Evolutionary conservation across 192 early-diverging fungal genomes (phyloP), one percentile per base, ranked within the genome.

Genomic region (Chytriomyces sp.): DNA sequence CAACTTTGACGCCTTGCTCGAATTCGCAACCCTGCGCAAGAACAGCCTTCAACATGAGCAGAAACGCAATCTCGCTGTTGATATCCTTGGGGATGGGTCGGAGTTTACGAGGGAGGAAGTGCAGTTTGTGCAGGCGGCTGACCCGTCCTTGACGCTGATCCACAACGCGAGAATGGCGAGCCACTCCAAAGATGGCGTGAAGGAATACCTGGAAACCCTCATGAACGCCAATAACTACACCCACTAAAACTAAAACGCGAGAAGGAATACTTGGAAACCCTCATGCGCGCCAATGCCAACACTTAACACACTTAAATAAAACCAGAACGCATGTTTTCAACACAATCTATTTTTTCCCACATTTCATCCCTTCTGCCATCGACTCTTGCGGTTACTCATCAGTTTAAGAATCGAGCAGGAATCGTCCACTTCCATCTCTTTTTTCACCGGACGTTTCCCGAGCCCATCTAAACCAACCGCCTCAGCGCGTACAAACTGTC

Each of bases 361-460:
- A 8, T 69, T 49, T 45, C 67, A 20, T 23, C 45, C 35, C 9
- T 20, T 16, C 50, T 79, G 78, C 78, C 78, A 79, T 49, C 64
- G 59, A 66, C 78, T 79, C 53, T 79, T 79, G n/a, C 78, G 60
- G 46, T 79, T 79, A 24, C 69, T 72, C 78, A 79, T 79, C 35
- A 79, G 46, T 71, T 67, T 64, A 47, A 79, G 23, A 28, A 79
- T 57, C 11, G 71, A 44, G n/a, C 35, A 60, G 3, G 26, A 13
- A 10, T 23, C 78, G n/a, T 67, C 78, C 24, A 79, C 48, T 47
- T 79, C 78, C 23, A 24, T 62, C 26, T 79, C 78, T 64, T 79
- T 79, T 45, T 50, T 61, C 45, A 74, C 48, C 13, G 68, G 63
- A 48, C 53, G 7, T 26, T 64, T 74, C 7, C 35, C 48, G 8